phyloP scores from a whole-genome alignment of 2,329 filamentous ascomycete genomes.

The Sclerotinia subarctica region DNA sequence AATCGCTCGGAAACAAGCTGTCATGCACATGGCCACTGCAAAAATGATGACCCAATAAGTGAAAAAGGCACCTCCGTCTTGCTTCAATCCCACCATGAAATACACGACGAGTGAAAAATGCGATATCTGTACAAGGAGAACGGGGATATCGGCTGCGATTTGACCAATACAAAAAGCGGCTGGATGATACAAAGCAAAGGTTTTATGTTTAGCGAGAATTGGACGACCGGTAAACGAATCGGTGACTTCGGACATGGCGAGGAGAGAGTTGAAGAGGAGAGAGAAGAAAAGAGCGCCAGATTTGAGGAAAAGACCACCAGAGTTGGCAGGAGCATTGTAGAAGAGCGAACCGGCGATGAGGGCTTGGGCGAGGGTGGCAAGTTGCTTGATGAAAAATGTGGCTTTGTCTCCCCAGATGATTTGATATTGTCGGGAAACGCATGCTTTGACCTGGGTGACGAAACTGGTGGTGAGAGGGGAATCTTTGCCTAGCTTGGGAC shows the following conservation, averaged over 20 bases:
- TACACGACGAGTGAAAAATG: constrained; percentile 58
- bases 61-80: constrained; percentile 54
- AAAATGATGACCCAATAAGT: constrained; percentile 56
- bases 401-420: constrained; percentile 63
- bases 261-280: constrained; percentile 58
- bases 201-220: constrained; percentile 56
- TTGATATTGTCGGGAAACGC: constrained; percentile 59
- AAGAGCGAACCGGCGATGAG: constrained; percentile 65
- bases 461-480: constrained; percentile 58
- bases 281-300: constrained; percentile 63
- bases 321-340: constrained; percentile 58
- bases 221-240: constrained; percentile 59
- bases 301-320: constrained; percentile 61
- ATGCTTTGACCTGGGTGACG: constrained; percentile 52
- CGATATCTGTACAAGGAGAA: constrained; percentile 56
- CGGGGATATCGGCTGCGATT: constrained; percentile 52
- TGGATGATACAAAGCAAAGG: constrained; percentile 56
- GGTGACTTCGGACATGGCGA: constrained; percentile 65
- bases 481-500: constrained; percentile 49
- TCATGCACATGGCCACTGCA: constrained; percentile 43
- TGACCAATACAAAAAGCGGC: constrained; percentile 57
- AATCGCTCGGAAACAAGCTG: constrained; percentile 50
- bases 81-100: constrained; percentile 59
- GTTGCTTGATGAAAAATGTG: constrained; percentile 61
- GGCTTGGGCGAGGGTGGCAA: constrained; percentile 55